Evolutionary conservation across 2,329 filamentous ascomycete genomes (phyloP), one percentile per base, ranked within the genome.

Genomic region (Plectosphaerella plurivora): DNA sequence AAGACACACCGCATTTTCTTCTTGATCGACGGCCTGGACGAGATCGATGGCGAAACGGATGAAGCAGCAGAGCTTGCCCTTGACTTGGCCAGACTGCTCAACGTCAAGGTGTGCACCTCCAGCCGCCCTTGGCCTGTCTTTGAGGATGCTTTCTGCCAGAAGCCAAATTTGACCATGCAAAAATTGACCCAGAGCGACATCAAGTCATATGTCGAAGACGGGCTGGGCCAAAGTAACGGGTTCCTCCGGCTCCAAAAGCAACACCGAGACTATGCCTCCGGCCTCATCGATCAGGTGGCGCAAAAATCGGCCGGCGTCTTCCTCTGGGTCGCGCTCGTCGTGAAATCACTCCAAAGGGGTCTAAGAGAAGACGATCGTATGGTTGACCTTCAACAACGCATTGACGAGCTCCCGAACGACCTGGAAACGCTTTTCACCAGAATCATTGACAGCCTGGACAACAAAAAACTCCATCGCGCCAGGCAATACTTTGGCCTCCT

Each of bases 71-170:
- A 39, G 4, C 39, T 48, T 20, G 12, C 61, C 15, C 36, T 28
- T 2, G 44, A 14, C 4, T 15, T 61, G 2, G 16, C 55, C 1
- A 39, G 20, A 2, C 47, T 33, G 2, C n/a, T 39, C 1, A 36
- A 57, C 42, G 50, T 65, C 50, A 70, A 70, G 42, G 16, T 67
- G 2, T 61, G 65, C n/a, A 50, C 66, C 1, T 61, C 66, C 1
- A 69, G 65, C 41, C 56, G 67, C 10, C 64, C 65, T 0, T 63
- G 61, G 55, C 35, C 48, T 5, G 59, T 51, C 5, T 65, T 61
- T 33, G 47, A 58, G 14, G 46, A 57, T 2, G 50, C 49, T 1
- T 63, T 63, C 41, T 39, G 42, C 0, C 9, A 42, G 0, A 16
- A 47, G 1, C 52, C 56, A 1, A 50, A 45, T 8, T 36, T 63